These are phyloP conservation scores for Pichia sp. DNA, from an alignment of 1,139 yeast species.

Conservation along the genomic window DNA sequence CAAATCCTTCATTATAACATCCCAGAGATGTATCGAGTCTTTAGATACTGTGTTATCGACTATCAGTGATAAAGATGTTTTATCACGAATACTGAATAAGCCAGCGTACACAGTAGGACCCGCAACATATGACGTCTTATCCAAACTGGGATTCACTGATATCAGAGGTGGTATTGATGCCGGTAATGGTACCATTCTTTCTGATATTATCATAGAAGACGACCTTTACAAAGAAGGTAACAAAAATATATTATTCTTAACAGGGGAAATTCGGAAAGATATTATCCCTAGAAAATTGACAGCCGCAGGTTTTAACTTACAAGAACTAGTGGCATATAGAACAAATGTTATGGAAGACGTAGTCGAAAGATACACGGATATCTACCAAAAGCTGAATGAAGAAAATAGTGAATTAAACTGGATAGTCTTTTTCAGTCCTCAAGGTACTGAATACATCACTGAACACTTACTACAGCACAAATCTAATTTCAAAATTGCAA, in stretches of 20 bases:
- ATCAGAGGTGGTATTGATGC: conserved; percentile 74
- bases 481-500: conserved; percentile 52
- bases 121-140: conserved; percentile 68
- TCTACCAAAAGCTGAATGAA: conserved; percentile 20
- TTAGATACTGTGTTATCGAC: conserved; percentile 44
- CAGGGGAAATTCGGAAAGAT: conserved; percentile 85
- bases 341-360: conserved; percentile 56
- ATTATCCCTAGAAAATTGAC: conserved; percentile 66
- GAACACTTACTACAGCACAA: conserved; percentile 37
- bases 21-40: conserved; percentile 91
- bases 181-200: conserved; percentile 76
- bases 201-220: conserved; percentile 59
- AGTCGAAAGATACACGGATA: conserved; percentile 37
- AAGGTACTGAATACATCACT: conserved; percentile 70
- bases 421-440: conserved; percentile 91
- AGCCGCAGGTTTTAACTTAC: conserved; percentile 45
- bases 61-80: conserved; percentile 18
- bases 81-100: conserved; percentile 39
- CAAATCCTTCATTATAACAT: conserved; percentile 71
- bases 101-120: conserved; percentile 91
- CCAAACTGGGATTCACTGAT: conserved; percentile 59
- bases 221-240: conserved; percentile 21
- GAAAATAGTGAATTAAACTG: conserved; percentile 39
- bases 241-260: conserved; percentile 63
- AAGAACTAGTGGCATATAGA: conserved; percentile 67